Conservation (phyloP, 768 basidiomycete species). For the Saitozyma podzolica region DNA sequence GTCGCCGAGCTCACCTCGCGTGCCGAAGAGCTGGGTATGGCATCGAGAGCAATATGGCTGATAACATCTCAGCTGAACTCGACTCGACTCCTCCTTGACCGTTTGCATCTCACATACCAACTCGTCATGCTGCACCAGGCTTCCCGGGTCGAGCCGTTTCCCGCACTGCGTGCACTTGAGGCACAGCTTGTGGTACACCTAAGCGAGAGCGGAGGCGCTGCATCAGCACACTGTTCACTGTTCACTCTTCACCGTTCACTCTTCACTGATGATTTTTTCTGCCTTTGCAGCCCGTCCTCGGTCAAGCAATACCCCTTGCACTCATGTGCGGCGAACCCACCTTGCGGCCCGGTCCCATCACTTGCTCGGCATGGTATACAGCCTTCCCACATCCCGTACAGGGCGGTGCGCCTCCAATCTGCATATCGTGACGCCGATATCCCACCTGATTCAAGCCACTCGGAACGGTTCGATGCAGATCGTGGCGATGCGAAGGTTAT, state of each 20-base stretch:
- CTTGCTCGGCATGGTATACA: slow-evolving; percentile 49
- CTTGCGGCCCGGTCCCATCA: slow-evolving; percentile 43
- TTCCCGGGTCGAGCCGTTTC: slow-evolving; percentile 46
- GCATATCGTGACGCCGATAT: background rate
- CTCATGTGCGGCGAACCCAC: slow-evolving; percentile 18
- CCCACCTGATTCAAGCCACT: too few relatives aligned
- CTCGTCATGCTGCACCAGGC: slow-evolving; percentile 45
- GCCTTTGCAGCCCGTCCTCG: background rate
- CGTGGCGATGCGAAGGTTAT: too few relatives aligned
- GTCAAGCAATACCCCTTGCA: background rate
- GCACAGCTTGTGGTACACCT: slow-evolving; percentile 48
- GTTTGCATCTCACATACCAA: slow-evolving; percentile 14
- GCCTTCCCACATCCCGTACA: slow-evolving; percentile 38
- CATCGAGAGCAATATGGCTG: slow-evolving; percentile 46
- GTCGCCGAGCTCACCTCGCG: slow-evolving; percentile 26
- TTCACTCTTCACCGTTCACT: background rate
- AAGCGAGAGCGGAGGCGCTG: too few relatives aligned
- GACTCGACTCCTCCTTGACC: background rate
- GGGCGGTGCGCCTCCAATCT: slow-evolving; percentile 32
- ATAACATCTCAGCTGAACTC: background rate
- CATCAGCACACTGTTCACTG: too few relatives aligned
- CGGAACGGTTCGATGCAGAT: too few relatives aligned
- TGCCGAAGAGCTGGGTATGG: slow-evolving; percentile 45
- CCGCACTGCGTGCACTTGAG: slow-evolving; percentile 45
- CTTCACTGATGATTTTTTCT: background rate